Evolutionary conservation across 768 basidiomycete species (phyloP), one percentile per base, ranked within the genome.

Genomic region (Boletus rufocinnamomeus): DNA sequence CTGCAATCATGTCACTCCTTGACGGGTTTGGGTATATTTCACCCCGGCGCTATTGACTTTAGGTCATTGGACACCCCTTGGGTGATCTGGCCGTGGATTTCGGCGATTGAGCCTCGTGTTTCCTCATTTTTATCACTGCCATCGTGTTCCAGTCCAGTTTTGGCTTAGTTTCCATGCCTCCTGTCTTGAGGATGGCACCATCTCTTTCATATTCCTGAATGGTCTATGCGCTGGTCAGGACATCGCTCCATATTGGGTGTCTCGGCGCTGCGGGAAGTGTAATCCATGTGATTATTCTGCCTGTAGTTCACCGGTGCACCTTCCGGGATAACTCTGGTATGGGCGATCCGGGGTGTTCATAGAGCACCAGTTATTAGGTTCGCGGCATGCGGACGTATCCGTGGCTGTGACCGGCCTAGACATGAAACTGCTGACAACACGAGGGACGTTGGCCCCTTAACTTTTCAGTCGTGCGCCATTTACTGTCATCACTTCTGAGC

Each of bases 241-340:
- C 21, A 21, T 45, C 23, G 7, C 37, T 52, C 57, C 45, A 38
- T 54, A 37, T 43, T 38, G 6, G 48, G 23, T 7, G 5, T 44
- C 50, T 38, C 10, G 21, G 28, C 37, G 35, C 27, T n/a, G 25
- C n/a, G 13, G 6, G n/a, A 32, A 23, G 23, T 17, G 49, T 38
- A 27, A 32, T 43, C 55, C 48, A 56, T 53, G 57, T 40, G 50
- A 53, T 58, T 56, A 38, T 54, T 34, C 34, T 43, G 16, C 46
- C 37, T 17, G 21, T 10, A 34, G 28, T 13, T 16, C 19, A n/a
- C n/a, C n/a, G n/a, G n/a, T n/a, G n/a, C 10, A 23, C 16, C 13
- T n/a, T 21, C 49, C 45, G 32, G n/a, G 43, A 23, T 38, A 10
- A 21, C 32, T 32, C 49, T 35, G 47, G 14, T 23, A 23, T 7